Conservation (phyloP, 768 basidiomycete species). For the Mycena haematopus region DNA sequence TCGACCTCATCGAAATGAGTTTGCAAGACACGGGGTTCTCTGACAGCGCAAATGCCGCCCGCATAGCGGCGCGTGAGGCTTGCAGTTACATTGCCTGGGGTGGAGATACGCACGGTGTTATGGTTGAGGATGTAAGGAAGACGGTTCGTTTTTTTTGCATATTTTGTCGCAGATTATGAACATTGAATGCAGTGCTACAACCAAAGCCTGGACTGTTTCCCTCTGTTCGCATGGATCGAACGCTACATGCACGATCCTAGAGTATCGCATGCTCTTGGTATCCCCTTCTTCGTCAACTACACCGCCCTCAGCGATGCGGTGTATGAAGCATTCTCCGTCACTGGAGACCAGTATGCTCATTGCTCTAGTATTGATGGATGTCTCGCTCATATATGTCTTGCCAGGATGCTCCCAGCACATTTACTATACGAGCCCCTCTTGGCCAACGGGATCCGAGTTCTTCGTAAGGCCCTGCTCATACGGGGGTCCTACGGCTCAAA, state of each 20-base stretch:
- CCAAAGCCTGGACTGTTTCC: constrained; percentile 5
- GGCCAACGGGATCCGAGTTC: constrained; percentile 32
- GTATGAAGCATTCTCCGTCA: constrained; percentile 3
- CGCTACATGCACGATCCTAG: constrained; percentile 4
- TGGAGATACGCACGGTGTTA: constrained; percentile 26
- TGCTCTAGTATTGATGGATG: no score
- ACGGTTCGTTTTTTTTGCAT: background rate
- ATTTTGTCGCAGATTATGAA: background rate
- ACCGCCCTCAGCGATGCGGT: constrained; percentile 7
- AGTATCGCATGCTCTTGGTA: background rate
- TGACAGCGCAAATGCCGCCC: constrained; percentile 17
- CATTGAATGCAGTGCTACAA: constrained; percentile 2
- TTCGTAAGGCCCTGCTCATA: constrained; percentile 29
- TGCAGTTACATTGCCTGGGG: constrained; percentile 10
- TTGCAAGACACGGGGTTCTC: constrained; percentile 11
- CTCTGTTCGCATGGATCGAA: constrained; percentile 15
- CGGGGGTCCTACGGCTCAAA: background rate
- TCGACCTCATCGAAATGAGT: constrained; percentile 24
- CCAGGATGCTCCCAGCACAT: constrained; percentile 29
- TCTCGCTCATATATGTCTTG: background rate
- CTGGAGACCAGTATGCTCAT: constrained; percentile 20
- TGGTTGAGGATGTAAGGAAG: constrained; percentile 18
- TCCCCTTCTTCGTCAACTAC: constrained; percentile 12
- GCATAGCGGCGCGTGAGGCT: constrained; percentile 15
- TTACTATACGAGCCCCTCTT: constrained; percentile 31